Evolutionary conservation across 2,329 filamentous ascomycete genomes (phyloP).

Genomic region (Sarocladiaceae sp.): DNA sequence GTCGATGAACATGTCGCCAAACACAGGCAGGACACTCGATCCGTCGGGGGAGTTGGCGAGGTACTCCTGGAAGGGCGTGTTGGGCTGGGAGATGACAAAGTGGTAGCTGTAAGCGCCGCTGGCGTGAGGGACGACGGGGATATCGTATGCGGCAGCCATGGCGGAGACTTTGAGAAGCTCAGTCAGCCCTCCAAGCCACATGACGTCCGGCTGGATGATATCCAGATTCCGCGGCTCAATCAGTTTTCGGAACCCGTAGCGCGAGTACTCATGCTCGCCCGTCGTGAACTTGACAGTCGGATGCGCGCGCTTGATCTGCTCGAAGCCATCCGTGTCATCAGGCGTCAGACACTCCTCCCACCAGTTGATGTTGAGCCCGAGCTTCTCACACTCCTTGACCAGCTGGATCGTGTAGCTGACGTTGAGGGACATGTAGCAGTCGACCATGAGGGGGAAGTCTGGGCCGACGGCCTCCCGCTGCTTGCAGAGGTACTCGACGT

Average conservation of each 20-base stretch:
- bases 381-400: slow-evolving; percentile 64
- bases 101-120: slow-evolving; percentile 94
- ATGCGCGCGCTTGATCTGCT: slow-evolving; percentile 82
- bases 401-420: slow-evolving; percentile 90
- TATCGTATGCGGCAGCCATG: slow-evolving; percentile 87
- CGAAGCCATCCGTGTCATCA: slow-evolving; percentile 88
- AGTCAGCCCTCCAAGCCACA: slow-evolving; percentile 93
- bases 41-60: slow-evolving; percentile 89
- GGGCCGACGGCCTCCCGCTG: slow-evolving; percentile 80
- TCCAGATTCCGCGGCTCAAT: slow-evolving; percentile 88
- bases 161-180: slow-evolving; percentile 85
- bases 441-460: slow-evolving; percentile 88
- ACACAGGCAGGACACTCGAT: slow-evolving; percentile 82
- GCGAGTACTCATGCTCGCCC: slow-evolving; percentile 90
- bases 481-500: slow-evolving; percentile 79
- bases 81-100: slow-evolving; percentile 88
- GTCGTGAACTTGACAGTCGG: slow-evolving; percentile 91
- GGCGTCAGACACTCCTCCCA: slow-evolving; percentile 93
- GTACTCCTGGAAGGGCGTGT: slow-evolving; percentile 94
- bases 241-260: slow-evolving; percentile 91
- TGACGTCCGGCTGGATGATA: slow-evolving; percentile 92
- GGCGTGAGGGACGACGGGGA: slow-evolving; percentile 91
- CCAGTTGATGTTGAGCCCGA: slow-evolving; percentile 84
- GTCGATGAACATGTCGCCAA: slow-evolving; percentile 83
- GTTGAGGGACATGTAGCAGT: slow-evolving; percentile 96